Evolutionary conservation across 306 rosid species (phyloP).

Genomic region (Cicer cuneatum): DNA sequence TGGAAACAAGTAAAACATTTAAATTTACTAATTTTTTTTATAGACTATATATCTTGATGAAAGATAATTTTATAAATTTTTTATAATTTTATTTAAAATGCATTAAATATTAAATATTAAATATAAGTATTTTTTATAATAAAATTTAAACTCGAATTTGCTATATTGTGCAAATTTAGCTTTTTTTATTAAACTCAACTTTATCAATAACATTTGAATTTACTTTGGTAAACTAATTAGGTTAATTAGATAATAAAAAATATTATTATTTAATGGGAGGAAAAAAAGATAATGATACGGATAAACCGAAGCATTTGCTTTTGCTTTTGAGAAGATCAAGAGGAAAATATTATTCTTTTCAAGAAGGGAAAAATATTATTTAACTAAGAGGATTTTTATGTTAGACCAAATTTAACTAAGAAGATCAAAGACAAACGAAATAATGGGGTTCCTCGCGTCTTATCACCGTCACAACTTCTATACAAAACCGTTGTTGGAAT

Average conservation of each 20-base stretch:
- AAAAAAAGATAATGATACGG: conserved; percentile 9
- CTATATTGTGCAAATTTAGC: too few species aligned
- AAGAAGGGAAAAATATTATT: too few species aligned
- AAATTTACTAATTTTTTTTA: background rate
- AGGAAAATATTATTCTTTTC: background rate
- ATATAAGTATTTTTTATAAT: too few species aligned
- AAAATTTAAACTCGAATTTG: too few species aligned
- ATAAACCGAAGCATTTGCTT: conserved; percentile 45
- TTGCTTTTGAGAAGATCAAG: conserved; percentile 41
- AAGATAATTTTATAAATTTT: too few species aligned
- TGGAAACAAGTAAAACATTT: conserved; percentile 50
- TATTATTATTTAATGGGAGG: conserved; percentile 16
- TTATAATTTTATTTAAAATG: too few species aligned
- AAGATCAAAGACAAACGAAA: conserved; percentile 34
- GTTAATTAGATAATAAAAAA: conserved; percentile 50
- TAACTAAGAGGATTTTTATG: too few species aligned
- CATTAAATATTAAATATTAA: too few species aligned
- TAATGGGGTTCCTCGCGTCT: conserved; percentile 31
- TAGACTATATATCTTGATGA: too few species aligned
- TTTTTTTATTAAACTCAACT: too few species aligned
- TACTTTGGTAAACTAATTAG: background rate
- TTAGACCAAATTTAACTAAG: background rate
- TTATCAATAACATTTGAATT: too few species aligned
- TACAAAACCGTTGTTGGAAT: conserved; percentile 24
- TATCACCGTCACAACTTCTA: conserved; percentile 10